phyloP scores from a whole-genome alignment of 1,284 basidiomycete genomes.

The Trametes hirsuta region DNA sequence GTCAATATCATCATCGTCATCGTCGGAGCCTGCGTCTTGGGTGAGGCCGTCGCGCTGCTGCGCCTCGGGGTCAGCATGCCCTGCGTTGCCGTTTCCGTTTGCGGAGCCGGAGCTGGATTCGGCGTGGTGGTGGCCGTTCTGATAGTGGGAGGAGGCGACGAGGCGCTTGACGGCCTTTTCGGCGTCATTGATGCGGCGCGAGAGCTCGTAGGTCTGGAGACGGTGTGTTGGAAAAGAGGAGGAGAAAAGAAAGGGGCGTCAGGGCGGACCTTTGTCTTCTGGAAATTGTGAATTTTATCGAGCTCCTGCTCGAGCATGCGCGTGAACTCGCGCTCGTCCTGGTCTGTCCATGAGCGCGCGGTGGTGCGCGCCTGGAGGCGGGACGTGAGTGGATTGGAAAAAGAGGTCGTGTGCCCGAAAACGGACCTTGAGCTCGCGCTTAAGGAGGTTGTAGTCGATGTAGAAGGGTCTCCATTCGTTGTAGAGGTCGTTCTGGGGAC shows the following conservation, averaged over 20 bases:
- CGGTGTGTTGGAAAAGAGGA: not conserved
- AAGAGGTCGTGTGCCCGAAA: slow-evolving; percentile 18
- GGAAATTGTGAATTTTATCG: slow-evolving; percentile 96
- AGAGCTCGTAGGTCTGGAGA: slow-evolving; percentile 78
- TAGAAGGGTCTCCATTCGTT: slow-evolving; percentile 91
- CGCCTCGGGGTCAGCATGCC: slow-evolving; percentile 55
- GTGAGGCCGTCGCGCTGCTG: slow-evolving; percentile 58
- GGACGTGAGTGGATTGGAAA: slow-evolving; percentile 1
- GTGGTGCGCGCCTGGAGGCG: slow-evolving; percentile 58
- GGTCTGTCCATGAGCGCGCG: slow-evolving; percentile 66
- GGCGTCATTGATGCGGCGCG: slow-evolving; percentile 78
- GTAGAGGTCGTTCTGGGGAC: slow-evolving; percentile 76
- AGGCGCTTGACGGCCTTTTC: slow-evolving; percentile 81
- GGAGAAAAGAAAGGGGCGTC: not conserved
- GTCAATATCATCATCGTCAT: slow-evolving; percentile 59
- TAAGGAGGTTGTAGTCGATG: slow-evolving; percentile 87
- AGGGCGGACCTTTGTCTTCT: slow-evolving; percentile 78
- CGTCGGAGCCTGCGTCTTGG: slow-evolving; percentile 73
- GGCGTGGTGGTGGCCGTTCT: slow-evolving; percentile 24
- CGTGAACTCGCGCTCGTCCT: slow-evolving; percentile 85
- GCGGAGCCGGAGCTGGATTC: slow-evolving; percentile 14
- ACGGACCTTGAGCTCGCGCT: slow-evolving; percentile 85
- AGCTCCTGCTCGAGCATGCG: slow-evolving; percentile 83
- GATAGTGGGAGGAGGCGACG: slow-evolving; percentile 59
- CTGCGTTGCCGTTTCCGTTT: slow-evolving; percentile 3